phyloP scores from a whole-genome alignment of 768 basidiomycete genomes.

The Russula brevipes region DNA sequence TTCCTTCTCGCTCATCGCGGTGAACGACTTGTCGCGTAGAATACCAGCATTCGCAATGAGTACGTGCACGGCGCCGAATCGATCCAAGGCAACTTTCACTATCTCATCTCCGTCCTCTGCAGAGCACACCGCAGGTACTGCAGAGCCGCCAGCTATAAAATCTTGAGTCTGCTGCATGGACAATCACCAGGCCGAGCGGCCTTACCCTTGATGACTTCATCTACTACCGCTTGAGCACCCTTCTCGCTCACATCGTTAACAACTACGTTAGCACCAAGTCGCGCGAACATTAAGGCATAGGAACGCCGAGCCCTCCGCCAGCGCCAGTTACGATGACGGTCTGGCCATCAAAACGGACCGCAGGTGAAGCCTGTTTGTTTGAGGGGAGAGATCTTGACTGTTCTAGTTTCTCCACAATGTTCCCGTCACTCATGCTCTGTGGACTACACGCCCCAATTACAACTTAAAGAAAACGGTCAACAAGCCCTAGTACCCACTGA shows the following conservation, averaged over 20 bases:
- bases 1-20: slow-evolving; percentile 81
- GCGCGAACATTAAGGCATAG: slow-evolving; percentile 88
- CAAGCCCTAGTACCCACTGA: slow-evolving; percentile 46
- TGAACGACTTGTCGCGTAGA: slow-evolving; percentile 88
- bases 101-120: slow-evolving; percentile 90
- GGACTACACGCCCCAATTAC: slow-evolving; percentile 46
- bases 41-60: slow-evolving; percentile 93
- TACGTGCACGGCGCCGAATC: slow-evolving; percentile 83
- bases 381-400: slow-evolving; percentile 54
- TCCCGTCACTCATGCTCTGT: slow-evolving; percentile 53
- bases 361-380: slow-evolving; percentile 63
- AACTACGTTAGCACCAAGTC: slow-evolving; percentile 93
- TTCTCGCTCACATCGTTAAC: slow-evolving; percentile 93
- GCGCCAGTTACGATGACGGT: slow-evolving; percentile 94
- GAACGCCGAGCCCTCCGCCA: slow-evolving; percentile 91
- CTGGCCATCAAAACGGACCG: slow-evolving; percentile 80
- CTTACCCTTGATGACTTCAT: slow-evolving; percentile 76
- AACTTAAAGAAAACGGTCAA: not conserved
- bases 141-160: slow-evolving; percentile 77
- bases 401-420: slow-evolving; percentile 57
- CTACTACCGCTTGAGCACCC: slow-evolving; percentile 74
- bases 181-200: slow-evolving; percentile 20
- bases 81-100: slow-evolving; percentile 78
- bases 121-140: slow-evolving; percentile 74
- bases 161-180: not conserved